phyloP scores from a whole-genome alignment of 192 early-diverging fungal species.

The Thoreauomyces humboldtii region DNA sequence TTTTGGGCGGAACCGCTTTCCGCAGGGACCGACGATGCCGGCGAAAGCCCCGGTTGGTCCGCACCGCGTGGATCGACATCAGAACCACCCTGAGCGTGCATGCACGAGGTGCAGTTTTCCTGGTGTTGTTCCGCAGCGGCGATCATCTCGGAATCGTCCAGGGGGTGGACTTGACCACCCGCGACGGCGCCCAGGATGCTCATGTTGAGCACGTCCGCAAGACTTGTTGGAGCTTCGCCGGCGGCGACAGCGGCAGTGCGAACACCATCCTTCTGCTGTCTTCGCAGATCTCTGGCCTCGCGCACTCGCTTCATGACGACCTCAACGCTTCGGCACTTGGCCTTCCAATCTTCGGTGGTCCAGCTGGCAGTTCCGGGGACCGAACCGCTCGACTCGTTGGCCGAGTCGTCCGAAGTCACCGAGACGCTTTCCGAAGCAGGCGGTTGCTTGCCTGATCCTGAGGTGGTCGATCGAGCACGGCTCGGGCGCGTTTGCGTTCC shows the following conservation, averaged over 20 bases:
- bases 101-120: not conserved
- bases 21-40: not conserved
- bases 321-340: constrained; percentile 26
- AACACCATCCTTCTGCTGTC: constrained; percentile 7
- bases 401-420: too few species aligned
- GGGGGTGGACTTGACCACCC: not conserved
- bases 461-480: constrained; percentile 2
- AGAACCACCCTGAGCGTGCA: not conserved
- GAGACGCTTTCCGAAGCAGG: too few species aligned
- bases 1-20: not conserved
- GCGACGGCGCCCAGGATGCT: not conserved
- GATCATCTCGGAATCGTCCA: not conserved
- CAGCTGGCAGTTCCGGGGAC: constrained; percentile 19
- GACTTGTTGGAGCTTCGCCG: not conserved
- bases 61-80: not conserved
- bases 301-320: constrained; percentile 32
- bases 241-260: not conserved
- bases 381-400: too few species aligned
- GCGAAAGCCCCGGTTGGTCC: constrained; percentile 2
- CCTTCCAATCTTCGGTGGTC: constrained; percentile 28
- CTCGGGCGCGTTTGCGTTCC: not conserved
- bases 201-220: constrained; percentile 14
- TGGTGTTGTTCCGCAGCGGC: constrained; percentile 5
- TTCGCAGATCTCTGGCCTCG: constrained; percentile 14
- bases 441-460: constrained; percentile 14